Evolutionary conservation across 768 basidiomycete species (phyloP), one percentile per base, ranked within the genome.

Genomic region (Auricularia heimuer): DNA sequence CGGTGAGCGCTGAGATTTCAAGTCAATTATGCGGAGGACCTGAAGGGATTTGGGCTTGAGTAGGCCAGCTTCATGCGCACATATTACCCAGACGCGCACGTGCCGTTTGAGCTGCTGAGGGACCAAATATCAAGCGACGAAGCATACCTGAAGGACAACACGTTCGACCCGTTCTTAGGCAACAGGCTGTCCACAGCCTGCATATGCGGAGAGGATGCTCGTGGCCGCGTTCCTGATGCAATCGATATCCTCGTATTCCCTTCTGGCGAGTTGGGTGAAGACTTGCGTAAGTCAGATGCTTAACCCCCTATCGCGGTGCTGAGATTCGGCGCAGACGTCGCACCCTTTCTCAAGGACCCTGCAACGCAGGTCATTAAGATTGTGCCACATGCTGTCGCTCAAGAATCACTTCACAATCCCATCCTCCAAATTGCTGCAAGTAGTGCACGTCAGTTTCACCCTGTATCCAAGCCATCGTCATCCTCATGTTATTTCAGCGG

Each of bases 1-100:
- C 86, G 29, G 90, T 92, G 72, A 62, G 82, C 65, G 4, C 39
- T 42, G 39, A 14, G 39, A 42, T 37, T 29, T 16, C 18, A 8
- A 35, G 45, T 63, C 65, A 63, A 35, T 60, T 1, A 11, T 29
- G 21, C 33, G 65, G 36, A 34, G 36, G 18, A 39, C 29, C 68
- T n/a, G 18, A 29, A 14, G 39, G 39, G 39, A 42, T 8, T 18
- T 42, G 29, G 29, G 11, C 66, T 42, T n/a, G 58, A 21, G 18
- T 66, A 93, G 90, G 82, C 87, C 14, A 84, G 86, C 64, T 90
- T 89, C 69, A 77, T 92, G 60, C 83, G 87, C 56, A 85, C 83
- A 3, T 81, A 82, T 72, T 80, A 87, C 63, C 89, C 90, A 1
- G 89, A 92, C 66, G 78, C 87, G 16, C 88, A 91, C 66, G 77